Base-by-base conservation (phyloP, 495 filamentous ascomycete genomes). In the Aspergillus haitiensis region DNA sequence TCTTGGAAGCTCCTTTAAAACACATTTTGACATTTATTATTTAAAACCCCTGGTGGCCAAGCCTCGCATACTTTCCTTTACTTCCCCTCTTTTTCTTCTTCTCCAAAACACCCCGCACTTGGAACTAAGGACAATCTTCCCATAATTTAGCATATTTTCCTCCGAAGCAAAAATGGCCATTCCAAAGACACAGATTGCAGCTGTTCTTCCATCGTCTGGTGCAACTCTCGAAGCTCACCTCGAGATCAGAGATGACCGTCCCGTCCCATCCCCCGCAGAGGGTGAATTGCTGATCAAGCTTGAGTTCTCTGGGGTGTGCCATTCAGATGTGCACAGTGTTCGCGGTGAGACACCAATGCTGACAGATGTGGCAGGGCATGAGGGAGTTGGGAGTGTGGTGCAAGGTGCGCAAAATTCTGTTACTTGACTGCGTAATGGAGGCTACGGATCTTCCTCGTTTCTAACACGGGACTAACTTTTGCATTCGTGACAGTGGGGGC, bases 261-360 rank as follows among this genome's bases (percentile, higher is more conserved):
- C 68, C 1, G 61, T 80, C 0, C 76, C 75, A n/a, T 51, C 7
- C 2, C 76, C 77, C 11, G 65, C 63, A 18, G 52, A 63, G 13
- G 72, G 72, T 0, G 75, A 77, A 32, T 46, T 80, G 4, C 68
- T 78, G 12, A 61, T 78, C 12, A 77, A 78, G 46, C 66, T 80
- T 8, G 74, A 76, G 32, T 78, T 60, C 52, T 78, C 74, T 6
- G 76, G 76, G 0, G 70, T 80, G 9, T 78, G 77, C 37, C 75
- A 78, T 68, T 75, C 72, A 12, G 76, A 77, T 64, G 59, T 78
- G 27, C 76, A 78, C 55, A 77, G 74, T 54, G 72, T 79, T 15
- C 71, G 71, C 5, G 74, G 77, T 2, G 72, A 79, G 34, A 79
- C 76, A 16, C 77, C 74, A 7, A 79, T 79, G 77, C 67, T 68